Conservation (phyloP, 2,329 filamentous ascomycete genomes). For the Monosporascus cannonballus region DNA sequence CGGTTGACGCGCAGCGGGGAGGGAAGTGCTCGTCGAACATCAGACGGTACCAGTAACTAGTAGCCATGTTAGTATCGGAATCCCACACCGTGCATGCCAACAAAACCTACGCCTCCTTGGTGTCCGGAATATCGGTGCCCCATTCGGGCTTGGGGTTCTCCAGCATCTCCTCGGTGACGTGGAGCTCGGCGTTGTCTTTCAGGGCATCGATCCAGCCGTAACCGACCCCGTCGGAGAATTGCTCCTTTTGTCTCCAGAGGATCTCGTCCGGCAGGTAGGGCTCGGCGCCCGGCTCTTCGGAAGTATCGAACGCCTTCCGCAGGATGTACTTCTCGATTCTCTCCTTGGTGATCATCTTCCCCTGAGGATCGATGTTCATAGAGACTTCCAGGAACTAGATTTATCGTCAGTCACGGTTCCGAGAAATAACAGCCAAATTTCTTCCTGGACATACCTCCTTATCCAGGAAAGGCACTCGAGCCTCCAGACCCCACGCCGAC, state of each 20-base stretch:
- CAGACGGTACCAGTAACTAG: constrained; percentile 87
- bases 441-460: constrained; percentile 57
- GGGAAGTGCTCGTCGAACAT: constrained; percentile 99
- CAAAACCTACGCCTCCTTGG: constrained; percentile 78
- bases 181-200: constrained; percentile 85
- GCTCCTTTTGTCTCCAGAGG: constrained; percentile 98
- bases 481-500: constrained; percentile 95
- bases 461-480: constrained; percentile 95
- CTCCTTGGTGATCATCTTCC: constrained; percentile 92
- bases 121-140: constrained; percentile 87
- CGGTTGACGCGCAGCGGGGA: constrained; percentile 80
- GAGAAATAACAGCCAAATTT: background rate
- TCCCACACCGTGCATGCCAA: background rate
- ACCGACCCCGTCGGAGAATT: constrained; percentile 96
- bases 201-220: constrained; percentile 98
- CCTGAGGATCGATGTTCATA: constrained; percentile 90
- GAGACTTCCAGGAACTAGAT: constrained; percentile 75
- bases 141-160: constrained; percentile 96
- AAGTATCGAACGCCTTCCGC: constrained; percentile 94
- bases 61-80: constrained; percentile 17
- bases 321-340: constrained; percentile 97
- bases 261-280: constrained; percentile 96
- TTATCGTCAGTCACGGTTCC: constrained; percentile 13
- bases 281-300: constrained; percentile 70
- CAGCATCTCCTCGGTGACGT: constrained; percentile 96